phyloP scores from a whole-genome alignment of 352 stramenopile genomes.

The Phytophthora idaei region DNA sequence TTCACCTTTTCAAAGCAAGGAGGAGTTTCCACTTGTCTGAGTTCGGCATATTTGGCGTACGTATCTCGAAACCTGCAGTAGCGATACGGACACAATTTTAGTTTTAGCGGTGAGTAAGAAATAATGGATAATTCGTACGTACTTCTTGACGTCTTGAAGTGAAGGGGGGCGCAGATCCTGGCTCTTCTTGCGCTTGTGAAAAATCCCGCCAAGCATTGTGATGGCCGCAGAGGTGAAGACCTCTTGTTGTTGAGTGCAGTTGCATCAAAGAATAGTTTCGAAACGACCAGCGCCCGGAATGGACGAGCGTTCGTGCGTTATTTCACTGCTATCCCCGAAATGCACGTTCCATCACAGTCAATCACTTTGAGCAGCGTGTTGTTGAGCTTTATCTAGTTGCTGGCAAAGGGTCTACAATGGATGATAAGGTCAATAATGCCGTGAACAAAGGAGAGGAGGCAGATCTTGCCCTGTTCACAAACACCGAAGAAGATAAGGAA shows the following conservation, averaged over 20 bases:
- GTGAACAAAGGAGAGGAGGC: conserved; percentile 1
- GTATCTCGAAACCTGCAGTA: conserved; percentile 65
- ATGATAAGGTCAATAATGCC: conserved; percentile 13
- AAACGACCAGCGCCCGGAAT: conserved; percentile 33
- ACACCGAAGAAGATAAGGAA: conserved; percentile 41
- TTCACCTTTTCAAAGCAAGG: conserved; percentile 71
- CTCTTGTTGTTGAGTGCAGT: background rate
- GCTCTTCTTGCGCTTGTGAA: conserved; percentile 83
- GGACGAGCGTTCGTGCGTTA: conserved; percentile 7
- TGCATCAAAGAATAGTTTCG: conserved; percentile 32
- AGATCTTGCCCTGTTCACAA: conserved; percentile 1
- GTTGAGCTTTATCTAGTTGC: conserved; percentile 6
- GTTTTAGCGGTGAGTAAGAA: background rate
- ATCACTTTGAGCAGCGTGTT: background rate
- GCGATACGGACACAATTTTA: background rate
- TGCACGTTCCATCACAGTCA: background rate
- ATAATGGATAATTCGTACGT: background rate
- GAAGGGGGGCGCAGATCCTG: conserved; percentile 73
- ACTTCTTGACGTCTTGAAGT: conserved; percentile 84
- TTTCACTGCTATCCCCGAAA: conserved; percentile 3
- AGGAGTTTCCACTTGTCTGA: conserved; percentile 64
- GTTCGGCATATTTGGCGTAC: conserved; percentile 67
- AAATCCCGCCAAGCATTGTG: conserved; percentile 73
- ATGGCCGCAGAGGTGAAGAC: background rate
- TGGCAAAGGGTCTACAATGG: background rate